phyloP scores from a whole-genome alignment of 2,329 filamentous ascomycete species.

The Lecanicillium sp. region DNA sequence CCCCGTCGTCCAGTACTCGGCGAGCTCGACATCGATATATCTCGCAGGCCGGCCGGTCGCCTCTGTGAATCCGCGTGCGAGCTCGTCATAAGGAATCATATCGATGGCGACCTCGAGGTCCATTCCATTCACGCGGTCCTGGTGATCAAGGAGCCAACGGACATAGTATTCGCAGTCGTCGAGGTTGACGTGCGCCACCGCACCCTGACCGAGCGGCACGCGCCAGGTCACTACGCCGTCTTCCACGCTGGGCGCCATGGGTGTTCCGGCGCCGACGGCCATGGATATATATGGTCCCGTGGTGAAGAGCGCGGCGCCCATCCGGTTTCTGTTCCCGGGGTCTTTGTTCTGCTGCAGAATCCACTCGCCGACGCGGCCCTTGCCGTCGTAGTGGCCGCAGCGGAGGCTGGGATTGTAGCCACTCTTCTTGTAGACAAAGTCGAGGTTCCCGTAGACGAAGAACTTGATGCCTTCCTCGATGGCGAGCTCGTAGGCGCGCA shows the following conservation, averaged over 20 bases:
- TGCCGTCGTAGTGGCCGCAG: slow-evolving; percentile 42
- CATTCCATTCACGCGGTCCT: slow-evolving; percentile 35
- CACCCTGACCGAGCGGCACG: slow-evolving; percentile 34
- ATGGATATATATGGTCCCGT: slow-evolving; percentile 43
- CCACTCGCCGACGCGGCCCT: slow-evolving; percentile 40
- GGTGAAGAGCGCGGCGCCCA: slow-evolving; percentile 33
- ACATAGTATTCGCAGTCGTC: slow-evolving; percentile 43
- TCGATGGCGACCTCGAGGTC: slow-evolving; percentile 40
- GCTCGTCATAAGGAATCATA: slow-evolving; percentile 32
- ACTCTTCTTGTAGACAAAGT: slow-evolving; percentile 42
- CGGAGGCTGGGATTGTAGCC: slow-evolving; percentile 40
- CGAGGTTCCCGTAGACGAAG: slow-evolving; percentile 43
- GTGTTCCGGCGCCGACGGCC: slow-evolving; percentile 29
- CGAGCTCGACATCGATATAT: slow-evolving; percentile 31
- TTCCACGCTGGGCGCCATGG: slow-evolving; percentile 35
- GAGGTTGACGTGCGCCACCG: slow-evolving; percentile 36
- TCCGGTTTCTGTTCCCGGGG: slow-evolving; percentile 17
- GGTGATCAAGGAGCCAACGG: slow-evolving; percentile 43
- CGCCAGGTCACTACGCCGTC: slow-evolving; percentile 36
- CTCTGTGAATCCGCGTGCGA: slow-evolving; percentile 35
- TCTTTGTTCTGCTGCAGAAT: slow-evolving; percentile 35
- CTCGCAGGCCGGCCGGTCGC: slow-evolving; percentile 36
- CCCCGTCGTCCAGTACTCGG: slow-evolving; percentile 27
- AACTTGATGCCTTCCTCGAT: slow-evolving; percentile 38
- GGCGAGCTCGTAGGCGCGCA: slow-evolving; percentile 35